Base-by-base conservation (phyloP, 2,329 filamentous ascomycete genomes). In the Apiospora arundinis region DNA sequence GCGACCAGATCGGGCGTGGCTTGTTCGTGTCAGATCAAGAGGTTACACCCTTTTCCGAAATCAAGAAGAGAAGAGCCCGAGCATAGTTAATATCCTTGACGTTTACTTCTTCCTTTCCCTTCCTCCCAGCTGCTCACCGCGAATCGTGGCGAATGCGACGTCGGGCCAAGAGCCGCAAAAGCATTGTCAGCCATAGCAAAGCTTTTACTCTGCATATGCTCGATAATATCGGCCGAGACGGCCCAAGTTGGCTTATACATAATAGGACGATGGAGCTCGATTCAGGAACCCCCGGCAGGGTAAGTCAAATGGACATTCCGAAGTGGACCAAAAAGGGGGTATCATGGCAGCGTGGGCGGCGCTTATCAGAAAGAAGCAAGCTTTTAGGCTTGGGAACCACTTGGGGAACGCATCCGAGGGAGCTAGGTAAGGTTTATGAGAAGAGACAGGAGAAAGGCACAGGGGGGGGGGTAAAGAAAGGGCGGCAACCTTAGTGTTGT, bases 281-380 rank as follows among this genome's bases (percentile, higher is more conserved):
- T 21, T 7, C 11, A 56, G 25, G 14, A 32, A 2, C 25, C 52
- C 52, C 52, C 21, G 52, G 52, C 28, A 60, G 52, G 52, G 28
- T 21, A 37, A 16, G 25, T 37, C 16, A 37, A 60, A 37, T 37
- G 16, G 52, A 60, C 52, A 60, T n/a, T 60, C 28, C 28, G 28
- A 60, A 37, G 52, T 60, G 28, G 52, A 37, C 52, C 28, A 60
- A 4, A 32, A 37, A 52, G 52, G 52, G 52, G 16, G 32, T 37
- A n/a, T 32, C 28, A 60, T 37, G 52, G 52, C 28, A 37, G 28
- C 25, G 16, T 60, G 52, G 52, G 52, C 28, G 28, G 52, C 28
- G 28, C 52, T 60, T 60, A 60, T 60, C 52, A 60, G 18, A 60
- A 60, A 60, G 52, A 60, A 60, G 52, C 52, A 60, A 60, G 28